These are phyloP conservation scores for Micractinium sp. DNA, from an alignment of 139 green algal species.

Conservation along the genomic window DNA sequence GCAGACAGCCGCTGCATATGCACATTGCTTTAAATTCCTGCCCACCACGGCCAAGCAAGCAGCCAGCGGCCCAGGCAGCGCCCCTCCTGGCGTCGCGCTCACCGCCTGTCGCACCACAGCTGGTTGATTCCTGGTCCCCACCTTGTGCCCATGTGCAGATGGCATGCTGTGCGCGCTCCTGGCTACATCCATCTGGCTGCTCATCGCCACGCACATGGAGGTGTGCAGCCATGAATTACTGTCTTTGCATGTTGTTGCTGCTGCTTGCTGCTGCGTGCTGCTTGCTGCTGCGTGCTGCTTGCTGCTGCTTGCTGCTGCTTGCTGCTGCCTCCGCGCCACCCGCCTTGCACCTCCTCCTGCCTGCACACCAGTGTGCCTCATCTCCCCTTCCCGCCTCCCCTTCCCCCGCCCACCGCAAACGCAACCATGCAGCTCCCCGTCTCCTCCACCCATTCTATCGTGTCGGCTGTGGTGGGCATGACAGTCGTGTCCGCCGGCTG, in stretches of 20 bases:
- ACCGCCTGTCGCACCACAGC: no score
- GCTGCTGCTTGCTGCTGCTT: neutral
- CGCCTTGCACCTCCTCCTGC: no score
- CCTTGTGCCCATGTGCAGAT: no score
- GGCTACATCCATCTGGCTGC: conserved; percentile 56
- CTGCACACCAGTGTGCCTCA: neutral
- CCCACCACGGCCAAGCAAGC: no score
- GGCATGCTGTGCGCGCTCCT: conserved; percentile 65
- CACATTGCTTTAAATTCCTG: no score
- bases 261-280: neutral
- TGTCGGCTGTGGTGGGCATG: conserved; percentile 36
- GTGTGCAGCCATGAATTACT: neutral
- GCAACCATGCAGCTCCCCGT: conserved; percentile 27
- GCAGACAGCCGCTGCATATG: no score
- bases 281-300: neutral
- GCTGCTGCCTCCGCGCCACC: no score
- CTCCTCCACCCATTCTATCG: conserved; percentile 13
- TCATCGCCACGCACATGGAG: conserved; percentile 63
- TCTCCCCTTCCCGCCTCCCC: neutral
- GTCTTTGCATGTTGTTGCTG: neutral
- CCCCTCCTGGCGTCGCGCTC: no score
- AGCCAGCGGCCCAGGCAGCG: no score
- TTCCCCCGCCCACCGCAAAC: no score
- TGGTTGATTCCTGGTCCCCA: no score
- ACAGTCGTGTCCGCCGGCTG: neutral